phyloP scores from a whole-genome alignment of 345 rosid species.

The Linum trigynum region DNA sequence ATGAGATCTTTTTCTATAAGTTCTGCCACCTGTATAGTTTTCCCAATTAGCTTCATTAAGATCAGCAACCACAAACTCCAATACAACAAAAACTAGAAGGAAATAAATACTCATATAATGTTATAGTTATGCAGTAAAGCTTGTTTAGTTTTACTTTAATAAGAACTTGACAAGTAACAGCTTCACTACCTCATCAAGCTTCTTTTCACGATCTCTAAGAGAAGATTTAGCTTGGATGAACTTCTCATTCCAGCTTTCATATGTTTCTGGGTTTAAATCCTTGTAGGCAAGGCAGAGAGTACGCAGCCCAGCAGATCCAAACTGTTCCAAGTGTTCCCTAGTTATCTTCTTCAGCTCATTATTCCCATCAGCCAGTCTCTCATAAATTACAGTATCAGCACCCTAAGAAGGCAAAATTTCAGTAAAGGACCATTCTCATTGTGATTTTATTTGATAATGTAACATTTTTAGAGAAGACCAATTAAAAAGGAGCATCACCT shows the following conservation, averaged over 20 bases:
- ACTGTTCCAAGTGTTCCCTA: slow-evolving; percentile 82
- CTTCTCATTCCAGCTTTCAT: slow-evolving; percentile 95
- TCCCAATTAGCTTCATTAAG: background rate
- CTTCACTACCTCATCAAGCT: slow-evolving; percentile 78
- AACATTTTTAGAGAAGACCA: slow-evolving; percentile 20
- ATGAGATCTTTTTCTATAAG: slow-evolving; percentile 81
- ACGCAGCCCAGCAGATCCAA: slow-evolving; percentile 94
- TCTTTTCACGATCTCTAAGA: slow-evolving; percentile 89
- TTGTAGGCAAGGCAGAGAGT: slow-evolving; percentile 94
- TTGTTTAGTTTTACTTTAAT: background rate
- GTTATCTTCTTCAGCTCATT: slow-evolving; percentile 63
- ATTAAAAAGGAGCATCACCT: slow-evolving; percentile 33
- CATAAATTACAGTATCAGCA: slow-evolving; percentile 92
- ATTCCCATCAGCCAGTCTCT: slow-evolving; percentile 69
- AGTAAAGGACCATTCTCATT: slow-evolving; percentile 25
- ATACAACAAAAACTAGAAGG: background rate
- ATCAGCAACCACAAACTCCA: background rate
- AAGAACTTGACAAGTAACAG: background rate
- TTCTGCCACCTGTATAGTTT: slow-evolving; percentile 75
- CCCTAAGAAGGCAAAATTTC: slow-evolving; percentile 52
- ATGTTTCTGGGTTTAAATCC: slow-evolving; percentile 61
- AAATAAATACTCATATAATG: background rate
- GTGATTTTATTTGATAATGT: slow-evolving; percentile 7
- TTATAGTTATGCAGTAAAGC: background rate
- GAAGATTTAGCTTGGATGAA: slow-evolving; percentile 96